Evolutionary conservation across 2,329 filamentous ascomycete genomes (phyloP), one percentile per base, ranked within the genome.

Genomic region (Botrytis deweyae): DNA sequence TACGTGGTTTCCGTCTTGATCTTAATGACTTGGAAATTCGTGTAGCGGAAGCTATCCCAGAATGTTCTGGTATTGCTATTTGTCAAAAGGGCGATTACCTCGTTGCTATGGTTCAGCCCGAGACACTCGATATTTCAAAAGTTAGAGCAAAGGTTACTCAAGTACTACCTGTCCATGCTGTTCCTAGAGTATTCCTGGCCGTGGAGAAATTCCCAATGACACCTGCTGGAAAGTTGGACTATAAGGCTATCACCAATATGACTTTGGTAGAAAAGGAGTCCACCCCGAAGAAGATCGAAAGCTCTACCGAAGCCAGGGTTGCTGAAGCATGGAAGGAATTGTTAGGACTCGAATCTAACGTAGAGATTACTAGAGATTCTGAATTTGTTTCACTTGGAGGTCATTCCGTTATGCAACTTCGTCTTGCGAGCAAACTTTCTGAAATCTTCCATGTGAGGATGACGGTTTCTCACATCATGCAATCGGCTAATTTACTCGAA

Each of bases 1-100:
- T 83, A 1, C 78, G 80, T 3, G 83, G 83, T 1, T 81, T 82
- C 74, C 82, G 84, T 4, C 73, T 84, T 16, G 83, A 86, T 69
- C 78, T 85, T 3, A 78, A 82, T 42, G 83, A 85, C 58, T 74
- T 84, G 9, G 83, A 84, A 72, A 74, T 76, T 1, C 76, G 79
- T 3, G 79, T 82, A 3, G n/a, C 71, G 14, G 52, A 75, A 14
- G 79, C 76, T 4, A 40, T 73, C 62, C 66, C 67, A 1, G 63
- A 58, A 10, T 70, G 73, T 22, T 71, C 58, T 5, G 79, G 75
- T 8, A 80, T 79, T 16, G 81, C 80, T 10, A 75, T 83, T 29
- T 72, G 75, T n/a, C 64, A 61, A 8, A 73, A 76, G 3, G 74
- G 78, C 29, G 79, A 81, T 70, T 52, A 79, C 25, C 74, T 83